Evolutionary conservation across 2,329 filamentous ascomycete species (phyloP).

Genomic region (Pseudogymnoascus sp.): DNA sequence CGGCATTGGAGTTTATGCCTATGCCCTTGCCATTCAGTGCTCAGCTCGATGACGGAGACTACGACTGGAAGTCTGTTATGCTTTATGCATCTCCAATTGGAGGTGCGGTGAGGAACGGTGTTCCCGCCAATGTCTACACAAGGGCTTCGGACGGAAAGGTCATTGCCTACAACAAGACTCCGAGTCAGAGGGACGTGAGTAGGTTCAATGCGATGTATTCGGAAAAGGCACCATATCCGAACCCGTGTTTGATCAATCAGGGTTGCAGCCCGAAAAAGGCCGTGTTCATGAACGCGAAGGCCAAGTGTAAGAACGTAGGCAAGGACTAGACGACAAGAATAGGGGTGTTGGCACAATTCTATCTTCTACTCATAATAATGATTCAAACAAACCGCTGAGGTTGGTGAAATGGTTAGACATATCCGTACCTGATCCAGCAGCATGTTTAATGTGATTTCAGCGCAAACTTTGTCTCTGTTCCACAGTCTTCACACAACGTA

Average conservation of each 20-base stretch:
- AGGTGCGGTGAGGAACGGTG: neutral
- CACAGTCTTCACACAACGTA: neutral
- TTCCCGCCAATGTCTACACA: neutral
- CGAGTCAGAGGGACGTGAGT: neutral
- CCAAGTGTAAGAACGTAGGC: conserved; percentile 6
- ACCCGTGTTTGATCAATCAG: conserved; percentile 9
- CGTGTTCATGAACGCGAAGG: neutral
- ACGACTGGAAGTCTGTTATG: conserved; percentile 9
- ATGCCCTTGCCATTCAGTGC: neutral
- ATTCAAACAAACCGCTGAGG: neutral
- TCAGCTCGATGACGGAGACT: neutral
- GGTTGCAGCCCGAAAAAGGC: neutral
- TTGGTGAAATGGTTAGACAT: neutral
- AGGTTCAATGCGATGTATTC: conserved; percentile 9
- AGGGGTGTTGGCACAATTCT: neutral
- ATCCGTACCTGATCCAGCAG: neutral
- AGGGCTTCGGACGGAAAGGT: conserved; percentile 1
- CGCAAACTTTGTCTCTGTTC: neutral
- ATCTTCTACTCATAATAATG: neutral
- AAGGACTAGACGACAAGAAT: neutral
- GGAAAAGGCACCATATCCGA: neutral
- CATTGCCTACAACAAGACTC: neutral
- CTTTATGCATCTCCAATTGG: conserved; percentile 6
- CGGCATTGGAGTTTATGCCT: neutral
- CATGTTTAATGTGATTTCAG: neutral